Evolutionary conservation across 1,139 yeast genomes (phyloP).

Genomic region (Cylindricascospora bacillispora): DNA sequence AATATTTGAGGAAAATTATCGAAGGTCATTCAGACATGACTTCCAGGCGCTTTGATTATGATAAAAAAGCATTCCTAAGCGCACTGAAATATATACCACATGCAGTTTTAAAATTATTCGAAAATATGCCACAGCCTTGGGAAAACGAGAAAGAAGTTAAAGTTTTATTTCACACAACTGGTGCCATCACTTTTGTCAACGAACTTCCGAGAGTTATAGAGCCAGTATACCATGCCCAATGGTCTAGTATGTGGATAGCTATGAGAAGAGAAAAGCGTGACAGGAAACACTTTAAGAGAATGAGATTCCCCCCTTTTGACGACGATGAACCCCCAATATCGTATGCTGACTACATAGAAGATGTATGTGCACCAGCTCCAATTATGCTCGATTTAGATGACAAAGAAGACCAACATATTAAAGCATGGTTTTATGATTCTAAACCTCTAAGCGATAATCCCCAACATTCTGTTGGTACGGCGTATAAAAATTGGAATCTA

Average conservation of each 20-base stretch:
- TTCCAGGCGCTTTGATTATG: conserved; percentile 68
- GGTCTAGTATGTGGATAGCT: conserved; percentile 88
- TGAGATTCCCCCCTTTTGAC: conserved; percentile 92
- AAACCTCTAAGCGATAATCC: conserved; percentile 55
- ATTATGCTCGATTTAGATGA: conserved; percentile 53
- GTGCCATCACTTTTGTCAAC: conserved; percentile 92
- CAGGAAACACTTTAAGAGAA: conserved; percentile 75
- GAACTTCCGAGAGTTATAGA: conserved; percentile 87
- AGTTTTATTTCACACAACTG: conserved; percentile 80
- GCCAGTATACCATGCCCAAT: conserved; percentile 84
- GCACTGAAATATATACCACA: conserved; percentile 94
- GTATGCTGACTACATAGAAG: conserved; percentile 69
- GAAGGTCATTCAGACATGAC: conserved; percentile 80
- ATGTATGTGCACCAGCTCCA: conserved; percentile 57
- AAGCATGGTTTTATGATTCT: conserved; percentile 73
- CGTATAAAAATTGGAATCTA: conserved; percentile 64
- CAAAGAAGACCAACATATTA: conserved; percentile 43
- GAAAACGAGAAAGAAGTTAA: conserved; percentile 74
- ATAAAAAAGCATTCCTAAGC: conserved; percentile 79
- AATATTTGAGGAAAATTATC: conserved; percentile 77
- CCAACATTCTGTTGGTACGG: conserved; percentile 48
- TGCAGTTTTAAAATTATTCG: conserved; percentile 76
- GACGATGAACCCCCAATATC: conserved; percentile 92
- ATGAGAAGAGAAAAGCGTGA: conserved; percentile 94
- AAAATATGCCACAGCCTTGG: conserved; percentile 99